Conservation (phyloP, 345 rosid genomes). For the Melaleuca alternifolia region DNA sequence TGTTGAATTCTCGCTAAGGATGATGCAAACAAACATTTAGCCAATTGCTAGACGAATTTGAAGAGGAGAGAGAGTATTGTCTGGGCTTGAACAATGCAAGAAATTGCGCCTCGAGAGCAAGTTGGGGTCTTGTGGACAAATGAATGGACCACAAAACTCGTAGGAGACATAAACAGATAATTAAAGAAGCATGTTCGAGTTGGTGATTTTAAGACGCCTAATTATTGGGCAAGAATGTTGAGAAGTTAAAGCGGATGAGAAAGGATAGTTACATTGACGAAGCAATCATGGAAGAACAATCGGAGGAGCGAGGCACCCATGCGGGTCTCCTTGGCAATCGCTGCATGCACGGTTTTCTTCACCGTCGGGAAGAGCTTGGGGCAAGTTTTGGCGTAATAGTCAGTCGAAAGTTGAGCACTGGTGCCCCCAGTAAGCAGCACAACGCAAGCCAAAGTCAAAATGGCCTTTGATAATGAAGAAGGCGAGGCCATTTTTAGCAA, state of each 20-base stretch:
- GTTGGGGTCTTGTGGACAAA: not conserved
- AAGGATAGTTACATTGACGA: slow-evolving; percentile 53
- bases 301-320: slow-evolving; percentile 87
- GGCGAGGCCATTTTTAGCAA: slow-evolving; percentile 12
- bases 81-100: not conserved
- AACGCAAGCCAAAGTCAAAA: slow-evolving; percentile 19
- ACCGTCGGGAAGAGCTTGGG: slow-evolving; percentile 46
- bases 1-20: not conserved
- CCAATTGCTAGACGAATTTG: not conserved
- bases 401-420: slow-evolving; percentile 60
- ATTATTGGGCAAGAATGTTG: too few relatives aligned
- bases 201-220: not conserved
- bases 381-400: slow-evolving; percentile 64
- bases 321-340: slow-evolving; percentile 42
- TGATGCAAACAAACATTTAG: not conserved
- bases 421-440: slow-evolving; percentile 9
- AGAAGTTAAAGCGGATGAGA: not conserved
- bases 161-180: not conserved
- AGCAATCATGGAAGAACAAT: slow-evolving; percentile 86
- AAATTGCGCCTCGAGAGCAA: not conserved
- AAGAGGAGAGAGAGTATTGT: not conserved
- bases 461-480: slow-evolving; percentile 3
- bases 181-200: not conserved
- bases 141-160: not conserved
- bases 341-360: slow-evolving; percentile 34